Conservation (phyloP, 1,139 yeast genomes). For the Debaryomycetaceae sp. region DNA sequence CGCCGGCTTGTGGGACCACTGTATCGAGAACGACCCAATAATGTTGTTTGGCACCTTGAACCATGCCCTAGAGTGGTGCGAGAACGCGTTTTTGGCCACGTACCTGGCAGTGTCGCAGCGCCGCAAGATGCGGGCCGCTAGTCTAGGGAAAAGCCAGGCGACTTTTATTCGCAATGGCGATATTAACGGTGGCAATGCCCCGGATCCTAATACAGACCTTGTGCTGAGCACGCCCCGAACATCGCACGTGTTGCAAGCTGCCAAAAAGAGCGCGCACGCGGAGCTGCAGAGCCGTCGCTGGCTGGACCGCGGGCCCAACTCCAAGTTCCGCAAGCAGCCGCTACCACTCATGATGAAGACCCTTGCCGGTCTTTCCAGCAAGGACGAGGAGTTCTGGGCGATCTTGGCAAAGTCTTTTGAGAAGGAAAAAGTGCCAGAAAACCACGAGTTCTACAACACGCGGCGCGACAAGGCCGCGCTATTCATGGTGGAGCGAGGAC, state of each 20-base stretch:
- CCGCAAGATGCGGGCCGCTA: slow-evolving; percentile 10
- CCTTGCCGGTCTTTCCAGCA: slow-evolving; percentile 53
- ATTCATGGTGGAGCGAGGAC: slow-evolving; percentile 71
- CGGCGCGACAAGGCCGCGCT: slow-evolving; percentile 28
- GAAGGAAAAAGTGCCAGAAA: slow-evolving; percentile 37
- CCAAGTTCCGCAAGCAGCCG: slow-evolving; percentile 43
- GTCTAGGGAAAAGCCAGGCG: slow-evolving; percentile 4
- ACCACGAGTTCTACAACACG: slow-evolving; percentile 40
- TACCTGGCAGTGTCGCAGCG: slow-evolving; percentile 32
- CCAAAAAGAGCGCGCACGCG: slow-evolving; percentile 38
- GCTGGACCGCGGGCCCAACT: slow-evolving; percentile 3
- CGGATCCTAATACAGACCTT: slow-evolving; percentile 2
- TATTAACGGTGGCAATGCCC: neutral
- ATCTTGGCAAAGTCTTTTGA: slow-evolving; percentile 42
- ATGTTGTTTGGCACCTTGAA: slow-evolving; percentile 68
- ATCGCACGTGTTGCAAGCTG: slow-evolving; percentile 51
- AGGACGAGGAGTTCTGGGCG: slow-evolving; percentile 59
- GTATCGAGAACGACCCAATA: slow-evolving; percentile 25
- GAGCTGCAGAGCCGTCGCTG: slow-evolving; percentile 25
- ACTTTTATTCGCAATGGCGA: neutral
- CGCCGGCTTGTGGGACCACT: slow-evolving; percentile 55
- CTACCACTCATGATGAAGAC: slow-evolving; percentile 60
- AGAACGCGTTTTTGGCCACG: slow-evolving; percentile 70
- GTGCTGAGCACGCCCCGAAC: slow-evolving; percentile 46
- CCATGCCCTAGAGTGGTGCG: slow-evolving; percentile 94